Conservation (phyloP, 371 early-diverging fungal genomes). For the Rhizomucor pusillus region DNA sequence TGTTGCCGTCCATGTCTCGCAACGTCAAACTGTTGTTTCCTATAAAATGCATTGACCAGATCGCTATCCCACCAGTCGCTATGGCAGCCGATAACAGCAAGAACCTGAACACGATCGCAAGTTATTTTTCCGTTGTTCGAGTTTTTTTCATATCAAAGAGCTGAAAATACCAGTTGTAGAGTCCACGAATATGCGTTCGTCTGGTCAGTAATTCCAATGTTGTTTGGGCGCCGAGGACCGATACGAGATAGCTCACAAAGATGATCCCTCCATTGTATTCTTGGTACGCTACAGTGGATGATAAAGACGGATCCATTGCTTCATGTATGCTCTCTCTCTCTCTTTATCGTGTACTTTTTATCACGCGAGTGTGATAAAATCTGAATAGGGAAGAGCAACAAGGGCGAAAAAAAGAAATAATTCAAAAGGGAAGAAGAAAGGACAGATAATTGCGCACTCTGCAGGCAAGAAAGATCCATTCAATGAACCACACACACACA, state of each 20-base stretch:
- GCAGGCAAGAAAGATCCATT: no score
- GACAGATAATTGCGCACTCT: neutral
- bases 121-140: no score
- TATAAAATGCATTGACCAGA: constrained; percentile 54
- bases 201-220: constrained; percentile 19
- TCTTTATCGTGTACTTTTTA: neutral
- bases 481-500: no score
- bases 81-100: constrained; percentile 35
- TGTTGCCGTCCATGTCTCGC: constrained; percentile 3
- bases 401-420: constrained; percentile 1
- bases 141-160: neutral
- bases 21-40: constrained; percentile 41
- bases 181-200: constrained; percentile 21
- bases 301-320: constrained; percentile 2
- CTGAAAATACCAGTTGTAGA: constrained; percentile 17
- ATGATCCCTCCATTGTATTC: constrained; percentile 24
- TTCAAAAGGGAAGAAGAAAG: neutral
- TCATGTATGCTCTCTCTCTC: no score
- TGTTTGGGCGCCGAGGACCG: constrained; percentile 20
- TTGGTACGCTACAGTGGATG: constrained; percentile 9
- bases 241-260: constrained; percentile 20
- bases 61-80: constrained; percentile 41
- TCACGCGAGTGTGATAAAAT: neutral
- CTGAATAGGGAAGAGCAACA: constrained; percentile 5
- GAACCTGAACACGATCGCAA: no score